Conservation (phyloP, 352 stramenopile genomes). For the Phytophthora cryptogea region DNA sequence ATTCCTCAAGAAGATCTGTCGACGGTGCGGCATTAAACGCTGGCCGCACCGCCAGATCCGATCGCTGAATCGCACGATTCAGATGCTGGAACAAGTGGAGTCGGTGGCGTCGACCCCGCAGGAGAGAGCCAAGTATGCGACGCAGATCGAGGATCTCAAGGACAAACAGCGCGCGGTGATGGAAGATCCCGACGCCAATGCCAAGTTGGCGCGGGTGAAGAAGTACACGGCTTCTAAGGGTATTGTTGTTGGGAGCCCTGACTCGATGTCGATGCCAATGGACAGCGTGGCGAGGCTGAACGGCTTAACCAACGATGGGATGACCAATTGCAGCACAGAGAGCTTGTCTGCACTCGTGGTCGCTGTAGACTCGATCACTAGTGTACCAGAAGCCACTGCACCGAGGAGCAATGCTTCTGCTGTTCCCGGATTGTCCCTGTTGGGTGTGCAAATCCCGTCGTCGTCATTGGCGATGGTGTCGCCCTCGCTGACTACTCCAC, state of each 20-base stretch:
- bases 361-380: conserved; percentile 22
- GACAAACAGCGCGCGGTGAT: conserved; percentile 73
- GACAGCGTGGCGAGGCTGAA: background rate
- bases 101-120: conserved; percentile 41
- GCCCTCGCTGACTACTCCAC: conserved; percentile 36
- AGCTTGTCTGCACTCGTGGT: conserved; percentile 24
- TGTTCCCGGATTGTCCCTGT: conserved; percentile 2
- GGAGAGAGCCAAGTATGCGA: conserved; percentile 55
- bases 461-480: background rate
- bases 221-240: conserved; percentile 35
- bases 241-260: conserved; percentile 2
- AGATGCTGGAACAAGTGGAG: conserved; percentile 76
- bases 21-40: conserved; percentile 62
- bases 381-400: background rate
- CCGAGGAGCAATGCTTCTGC: background rate
- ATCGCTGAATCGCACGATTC: conserved; percentile 67
- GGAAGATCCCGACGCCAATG: conserved; percentile 60
- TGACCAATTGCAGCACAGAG: background rate
- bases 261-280: conserved; percentile 5
- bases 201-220: conserved; percentile 69
- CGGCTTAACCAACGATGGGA: background rate
- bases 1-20: conserved; percentile 80
- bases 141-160: conserved; percentile 65
- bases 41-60: conserved; percentile 75
- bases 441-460: conserved; percentile 32